These are phyloP conservation scores for Cadophora malorum DNA, from an alignment of 2,329 filamentous ascomycete species.

Conservation along the genomic window DNA sequence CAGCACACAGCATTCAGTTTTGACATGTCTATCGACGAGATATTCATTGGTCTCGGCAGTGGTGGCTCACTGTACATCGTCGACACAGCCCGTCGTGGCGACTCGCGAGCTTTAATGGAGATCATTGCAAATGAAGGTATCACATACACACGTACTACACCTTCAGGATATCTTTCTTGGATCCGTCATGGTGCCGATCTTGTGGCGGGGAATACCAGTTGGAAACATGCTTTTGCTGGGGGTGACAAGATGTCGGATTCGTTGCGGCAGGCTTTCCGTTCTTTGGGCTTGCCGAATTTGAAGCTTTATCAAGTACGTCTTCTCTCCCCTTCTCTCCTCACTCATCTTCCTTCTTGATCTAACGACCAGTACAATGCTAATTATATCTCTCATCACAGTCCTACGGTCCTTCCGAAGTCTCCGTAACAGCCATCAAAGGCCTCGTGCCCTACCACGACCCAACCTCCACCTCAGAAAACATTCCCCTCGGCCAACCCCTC, in stretches of 20 bases:
- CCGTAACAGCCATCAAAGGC: neutral
- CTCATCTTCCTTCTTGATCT: too few species aligned
- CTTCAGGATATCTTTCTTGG: neutral
- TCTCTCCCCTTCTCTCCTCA: neutral
- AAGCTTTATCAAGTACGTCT: neutral
- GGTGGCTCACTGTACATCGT: constrained; percentile 24
- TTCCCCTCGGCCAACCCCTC: neutral
- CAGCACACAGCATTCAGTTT: constrained; percentile 29
- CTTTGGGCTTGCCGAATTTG: neutral
- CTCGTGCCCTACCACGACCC: neutral
- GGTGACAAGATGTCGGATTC: constrained; percentile 1
- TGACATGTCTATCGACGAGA: constrained; percentile 21
- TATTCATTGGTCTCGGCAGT: constrained; percentile 20
- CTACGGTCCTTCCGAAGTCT: neutral
- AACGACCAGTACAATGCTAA: neutral
- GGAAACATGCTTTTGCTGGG: constrained; percentile 2
- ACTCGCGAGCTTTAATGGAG: constrained; percentile 9
- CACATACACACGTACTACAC: neutral
- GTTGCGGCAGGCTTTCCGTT: neutral
- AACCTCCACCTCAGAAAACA: neutral
- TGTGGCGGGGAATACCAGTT: neutral
- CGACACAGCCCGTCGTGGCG: constrained; percentile 5
- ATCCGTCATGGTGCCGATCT: neutral
- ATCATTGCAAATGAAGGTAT: constrained; percentile 1
- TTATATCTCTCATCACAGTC: neutral